Percentiles rank a stretch among this genome's conserved stretches.
These are phyloP conservation scores for Albatrellus ellisii DNA, from an alignment of 768 basidiomycete species.

Conservation along the genomic window DNA sequence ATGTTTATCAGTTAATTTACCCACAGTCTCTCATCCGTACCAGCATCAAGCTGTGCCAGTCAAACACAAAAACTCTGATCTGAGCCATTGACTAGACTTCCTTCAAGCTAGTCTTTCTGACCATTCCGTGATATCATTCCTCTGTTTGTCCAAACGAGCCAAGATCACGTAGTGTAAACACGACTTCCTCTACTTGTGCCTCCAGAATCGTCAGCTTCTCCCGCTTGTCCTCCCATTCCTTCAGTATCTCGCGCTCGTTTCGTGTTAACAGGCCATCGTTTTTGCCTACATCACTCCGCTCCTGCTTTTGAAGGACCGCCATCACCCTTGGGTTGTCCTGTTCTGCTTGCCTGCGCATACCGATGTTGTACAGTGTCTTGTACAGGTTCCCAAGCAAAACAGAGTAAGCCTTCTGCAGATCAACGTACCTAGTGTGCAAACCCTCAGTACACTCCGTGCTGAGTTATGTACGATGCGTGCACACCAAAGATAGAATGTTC, in stretches of 20 bases:
- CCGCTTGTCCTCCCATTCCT: constrained; percentile 61
- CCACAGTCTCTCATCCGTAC: too few relatives aligned
- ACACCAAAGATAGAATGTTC: constrained; percentile 89
- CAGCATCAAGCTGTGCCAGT: too few relatives aligned
- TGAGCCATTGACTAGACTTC: too few relatives aligned
- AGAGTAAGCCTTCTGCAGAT: constrained; percentile 72
- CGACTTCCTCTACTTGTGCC: constrained; percentile 75
- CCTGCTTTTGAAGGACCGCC: constrained; percentile 68
- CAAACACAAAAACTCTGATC: too few relatives aligned
- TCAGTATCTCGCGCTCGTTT: constrained; percentile 64
- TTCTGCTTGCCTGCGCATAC: constrained; percentile 61
- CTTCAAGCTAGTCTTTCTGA: too few relatives aligned
- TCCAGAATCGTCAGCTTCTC: constrained; percentile 70
- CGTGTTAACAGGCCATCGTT: constrained; percentile 56
- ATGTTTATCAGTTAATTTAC: too few relatives aligned
- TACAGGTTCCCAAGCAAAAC: constrained; percentile 67
- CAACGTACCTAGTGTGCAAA: constrained; percentile 63
- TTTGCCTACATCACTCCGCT: constrained; percentile 74
- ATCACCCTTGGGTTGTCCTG: constrained; percentile 48
- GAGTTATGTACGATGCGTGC: constrained; percentile 7
- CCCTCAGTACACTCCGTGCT: constrained; percentile 1
- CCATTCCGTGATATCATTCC: too few relatives aligned
- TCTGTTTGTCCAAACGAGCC: constrained; percentile 3
- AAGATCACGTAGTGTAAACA: constrained; percentile 84
- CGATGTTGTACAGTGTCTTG: constrained; percentile 85